These are phyloP conservation scores for Clonostachys sp. DNA, from an alignment of 2,329 filamentous ascomycete species.

Conservation along the genomic window DNA sequence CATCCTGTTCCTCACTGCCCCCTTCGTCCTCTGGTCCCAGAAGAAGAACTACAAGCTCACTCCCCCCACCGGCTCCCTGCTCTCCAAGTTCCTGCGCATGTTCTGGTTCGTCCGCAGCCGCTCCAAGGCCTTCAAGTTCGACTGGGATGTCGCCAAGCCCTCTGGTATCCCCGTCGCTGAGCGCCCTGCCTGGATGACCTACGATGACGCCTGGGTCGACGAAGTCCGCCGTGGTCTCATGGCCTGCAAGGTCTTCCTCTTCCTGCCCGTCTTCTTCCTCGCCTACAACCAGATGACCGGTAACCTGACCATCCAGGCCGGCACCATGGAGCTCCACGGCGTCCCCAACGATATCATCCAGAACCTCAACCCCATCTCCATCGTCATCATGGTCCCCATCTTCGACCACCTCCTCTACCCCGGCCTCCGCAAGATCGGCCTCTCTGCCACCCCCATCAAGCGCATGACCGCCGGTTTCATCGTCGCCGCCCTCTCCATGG, in stretches of 20 bases:
- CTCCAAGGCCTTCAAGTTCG: constrained; percentile 57
- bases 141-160: constrained; percentile 69
- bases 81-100: constrained; percentile 61
- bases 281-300: constrained; percentile 57
- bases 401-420: constrained; percentile 69
- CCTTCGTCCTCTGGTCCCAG: constrained; percentile 55
- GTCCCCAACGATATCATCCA: constrained; percentile 75
- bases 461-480: constrained; percentile 69
- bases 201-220: constrained; percentile 80
- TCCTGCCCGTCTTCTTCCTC: constrained; percentile 61
- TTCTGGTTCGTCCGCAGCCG: constrained; percentile 58
- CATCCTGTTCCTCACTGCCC: constrained; percentile 56
- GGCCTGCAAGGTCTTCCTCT: constrained; percentile 68
- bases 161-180: constrained; percentile 49
- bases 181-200: constrained; percentile 72
- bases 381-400: constrained; percentile 72
- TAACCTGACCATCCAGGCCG: constrained; percentile 60
- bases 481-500: constrained; percentile 57
- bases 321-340: constrained; percentile 62
- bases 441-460: constrained; percentile 72
- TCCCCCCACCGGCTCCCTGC: constrained; percentile 68
- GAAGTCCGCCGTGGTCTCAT: constrained; percentile 67
- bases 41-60: constrained; percentile 56
- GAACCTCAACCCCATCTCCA: constrained; percentile 71
- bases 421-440: constrained; percentile 53